Conservation (phyloP, 2,329 filamentous ascomycete genomes). For the Tolypocladium album region DNA sequence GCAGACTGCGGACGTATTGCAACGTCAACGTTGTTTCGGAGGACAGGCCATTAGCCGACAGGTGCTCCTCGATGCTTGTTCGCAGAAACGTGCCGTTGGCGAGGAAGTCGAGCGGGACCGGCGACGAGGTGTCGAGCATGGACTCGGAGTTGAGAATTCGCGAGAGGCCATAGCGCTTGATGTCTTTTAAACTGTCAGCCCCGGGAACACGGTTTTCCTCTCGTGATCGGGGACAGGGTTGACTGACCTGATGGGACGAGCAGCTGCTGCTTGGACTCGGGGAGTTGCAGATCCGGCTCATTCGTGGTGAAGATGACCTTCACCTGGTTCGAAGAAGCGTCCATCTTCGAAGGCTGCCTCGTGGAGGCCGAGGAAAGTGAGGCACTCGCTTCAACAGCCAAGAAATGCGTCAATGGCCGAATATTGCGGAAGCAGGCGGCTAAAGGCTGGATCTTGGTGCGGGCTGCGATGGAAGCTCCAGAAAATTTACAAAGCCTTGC, state of each 20-base stretch:
- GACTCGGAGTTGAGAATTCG: constrained; percentile 62
- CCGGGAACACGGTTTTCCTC: neutral
- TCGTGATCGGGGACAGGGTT: neutral
- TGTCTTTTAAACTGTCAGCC: constrained; percentile 31
- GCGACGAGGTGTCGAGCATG: constrained; percentile 53
- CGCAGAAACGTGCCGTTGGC: constrained; percentile 88
- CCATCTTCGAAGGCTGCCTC: constrained; percentile 16
- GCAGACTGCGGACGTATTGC: constrained; percentile 85
- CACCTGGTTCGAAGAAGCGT: constrained; percentile 39
- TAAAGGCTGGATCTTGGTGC: neutral
- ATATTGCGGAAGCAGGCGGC: neutral
- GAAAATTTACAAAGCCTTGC: neutral
- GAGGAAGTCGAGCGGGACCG: constrained; percentile 86
- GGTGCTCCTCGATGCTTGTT: constrained; percentile 82
- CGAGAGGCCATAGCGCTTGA: constrained; percentile 60
- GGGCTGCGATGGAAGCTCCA: neutral
- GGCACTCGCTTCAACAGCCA: neutral
- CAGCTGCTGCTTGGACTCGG: constrained; percentile 50
- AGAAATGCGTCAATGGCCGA: neutral
- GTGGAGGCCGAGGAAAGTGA: neutral
- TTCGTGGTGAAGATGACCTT: constrained; percentile 59
- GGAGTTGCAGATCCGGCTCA: constrained; percentile 50
- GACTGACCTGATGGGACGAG: constrained; percentile 47
- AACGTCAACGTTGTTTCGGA: constrained; percentile 78
- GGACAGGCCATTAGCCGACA: constrained; percentile 76